These are phyloP conservation scores for Letharia columbiana DNA, from an alignment of 495 filamentous ascomycete genomes.

Conservation along the genomic window DNA sequence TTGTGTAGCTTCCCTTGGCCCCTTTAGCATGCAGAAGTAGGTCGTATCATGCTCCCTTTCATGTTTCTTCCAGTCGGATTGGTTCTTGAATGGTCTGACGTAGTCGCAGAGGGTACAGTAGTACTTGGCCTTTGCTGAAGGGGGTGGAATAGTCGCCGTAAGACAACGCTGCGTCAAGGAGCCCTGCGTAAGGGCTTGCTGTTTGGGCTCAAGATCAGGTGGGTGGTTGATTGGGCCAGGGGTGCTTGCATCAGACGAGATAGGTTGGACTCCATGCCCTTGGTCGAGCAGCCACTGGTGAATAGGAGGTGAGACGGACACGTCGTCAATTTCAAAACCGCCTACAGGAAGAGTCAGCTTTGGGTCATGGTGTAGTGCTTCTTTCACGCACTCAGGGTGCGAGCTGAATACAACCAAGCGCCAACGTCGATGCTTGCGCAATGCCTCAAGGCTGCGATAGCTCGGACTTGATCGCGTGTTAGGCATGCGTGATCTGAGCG, in stretches of 20 bases:
- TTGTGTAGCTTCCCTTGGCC: slow-evolving; percentile 6
- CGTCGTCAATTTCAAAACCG: neutral
- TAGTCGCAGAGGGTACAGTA: slow-evolving; percentile 7
- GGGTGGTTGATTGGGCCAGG: neutral
- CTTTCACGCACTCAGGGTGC: neutral
- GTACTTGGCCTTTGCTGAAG: neutral
- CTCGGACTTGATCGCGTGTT: neutral
- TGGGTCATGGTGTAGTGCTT: no score
- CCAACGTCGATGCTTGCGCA: neutral
- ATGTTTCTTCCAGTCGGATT: slow-evolving; percentile 8
- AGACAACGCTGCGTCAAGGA: neutral
- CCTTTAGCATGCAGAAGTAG: slow-evolving; percentile 8
- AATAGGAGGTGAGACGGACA: neutral
- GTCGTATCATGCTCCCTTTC: slow-evolving; percentile 10
- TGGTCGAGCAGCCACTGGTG: neutral
- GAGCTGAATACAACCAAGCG: neutral
- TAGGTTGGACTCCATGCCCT: neutral
- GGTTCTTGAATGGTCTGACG: neutral
- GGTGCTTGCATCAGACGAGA: neutral
- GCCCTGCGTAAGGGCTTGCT: neutral
- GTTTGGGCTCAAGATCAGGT: neutral
- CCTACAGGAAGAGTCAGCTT: neutral
- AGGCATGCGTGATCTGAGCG: neutral
- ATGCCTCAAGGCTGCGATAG: slow-evolving; percentile 1
- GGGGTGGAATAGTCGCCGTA: neutral